Evolutionary conservation across 768 basidiomycete genomes (phyloP).

Genomic region (Scleroderma citrinum): DNA sequence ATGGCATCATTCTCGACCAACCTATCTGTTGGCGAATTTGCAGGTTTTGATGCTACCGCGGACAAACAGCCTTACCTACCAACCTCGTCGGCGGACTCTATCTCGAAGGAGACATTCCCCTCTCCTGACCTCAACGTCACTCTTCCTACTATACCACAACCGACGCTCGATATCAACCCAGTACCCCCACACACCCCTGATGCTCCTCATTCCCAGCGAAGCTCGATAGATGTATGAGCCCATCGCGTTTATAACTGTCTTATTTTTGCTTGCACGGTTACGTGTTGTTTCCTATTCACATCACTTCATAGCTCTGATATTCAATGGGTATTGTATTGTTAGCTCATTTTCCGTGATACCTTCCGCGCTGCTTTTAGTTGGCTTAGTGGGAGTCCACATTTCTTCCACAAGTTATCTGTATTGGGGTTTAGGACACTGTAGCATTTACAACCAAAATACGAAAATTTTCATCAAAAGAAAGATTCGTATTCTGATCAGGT

Average conservation of each 20-base stretch:
- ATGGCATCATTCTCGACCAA: constrained; percentile 42
- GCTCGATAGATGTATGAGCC: constrained; percentile 13
- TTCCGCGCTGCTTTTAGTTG: not conserved
- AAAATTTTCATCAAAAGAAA: too few relatives aligned
- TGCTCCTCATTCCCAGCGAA: constrained; percentile 6
- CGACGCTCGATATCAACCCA: constrained; percentile 7
- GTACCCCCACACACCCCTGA: constrained; percentile 22
- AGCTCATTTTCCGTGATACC: not conserved
- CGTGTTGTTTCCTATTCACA: not conserved
- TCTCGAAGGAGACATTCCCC: constrained; percentile 24
- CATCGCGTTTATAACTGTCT: not conserved
- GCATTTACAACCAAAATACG: not conserved
- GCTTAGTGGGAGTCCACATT: not conserved
- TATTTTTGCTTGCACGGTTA: not conserved
- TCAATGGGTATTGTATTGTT: not conserved
- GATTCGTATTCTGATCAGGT: too few relatives aligned
- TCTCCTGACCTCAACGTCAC: constrained; percentile 8
- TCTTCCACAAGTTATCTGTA: not conserved
- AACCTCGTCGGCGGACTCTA: constrained; percentile 15
- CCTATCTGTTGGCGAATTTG: constrained; percentile 38
- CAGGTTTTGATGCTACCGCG: constrained; percentile 24
- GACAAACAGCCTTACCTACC: constrained; percentile 18
- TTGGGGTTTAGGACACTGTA: not conserved
- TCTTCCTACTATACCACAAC: constrained; percentile 16
- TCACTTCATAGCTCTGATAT: not conserved